These are phyloP conservation scores for Alternaria conjuncta DNA, from an alignment of 2,329 filamentous ascomycete species.

Conservation along the genomic window DNA sequence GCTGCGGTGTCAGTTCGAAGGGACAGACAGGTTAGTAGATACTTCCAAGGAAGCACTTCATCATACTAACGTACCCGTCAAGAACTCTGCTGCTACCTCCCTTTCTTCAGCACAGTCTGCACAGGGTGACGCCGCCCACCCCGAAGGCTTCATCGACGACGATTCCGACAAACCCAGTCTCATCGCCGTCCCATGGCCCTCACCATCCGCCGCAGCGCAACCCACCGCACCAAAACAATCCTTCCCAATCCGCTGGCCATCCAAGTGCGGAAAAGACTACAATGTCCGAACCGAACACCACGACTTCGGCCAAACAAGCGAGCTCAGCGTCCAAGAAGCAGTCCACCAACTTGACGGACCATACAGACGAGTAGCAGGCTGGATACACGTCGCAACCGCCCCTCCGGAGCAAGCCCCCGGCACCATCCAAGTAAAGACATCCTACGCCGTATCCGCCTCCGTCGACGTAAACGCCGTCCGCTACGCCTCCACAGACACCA, in stretches of 20 bases:
- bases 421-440: conserved; percentile 46
- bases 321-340: conserved; percentile 38
- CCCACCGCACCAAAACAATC: conserved; percentile 16
- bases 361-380: conserved; percentile 47
- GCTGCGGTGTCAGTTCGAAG: conserved; percentile 21
- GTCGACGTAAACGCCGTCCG: conserved; percentile 41
- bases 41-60: neutral
- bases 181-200: conserved; percentile 22
- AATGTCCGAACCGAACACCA: conserved; percentile 41
- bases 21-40: conserved; percentile 26
- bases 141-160: conserved; percentile 22
- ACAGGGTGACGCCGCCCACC: conserved; percentile 11
- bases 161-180: conserved; percentile 16
- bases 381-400: conserved; percentile 47
- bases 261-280: conserved; percentile 43
- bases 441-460: conserved; percentile 46
- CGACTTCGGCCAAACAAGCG: conserved; percentile 29
- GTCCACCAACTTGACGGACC: conserved; percentile 40
- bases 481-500: conserved; percentile 29
- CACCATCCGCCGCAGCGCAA: conserved; percentile 16
- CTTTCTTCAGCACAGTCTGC: conserved; percentile 21
- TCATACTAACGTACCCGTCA: conserved; percentile 4
- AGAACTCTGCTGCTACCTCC: conserved; percentile 1
- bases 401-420: conserved; percentile 41
- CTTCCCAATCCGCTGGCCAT: conserved; percentile 47